These are phyloP conservation scores for Populus tremula DNA, from an alignment of 345 rosid species.

Conservation along the genomic window DNA sequence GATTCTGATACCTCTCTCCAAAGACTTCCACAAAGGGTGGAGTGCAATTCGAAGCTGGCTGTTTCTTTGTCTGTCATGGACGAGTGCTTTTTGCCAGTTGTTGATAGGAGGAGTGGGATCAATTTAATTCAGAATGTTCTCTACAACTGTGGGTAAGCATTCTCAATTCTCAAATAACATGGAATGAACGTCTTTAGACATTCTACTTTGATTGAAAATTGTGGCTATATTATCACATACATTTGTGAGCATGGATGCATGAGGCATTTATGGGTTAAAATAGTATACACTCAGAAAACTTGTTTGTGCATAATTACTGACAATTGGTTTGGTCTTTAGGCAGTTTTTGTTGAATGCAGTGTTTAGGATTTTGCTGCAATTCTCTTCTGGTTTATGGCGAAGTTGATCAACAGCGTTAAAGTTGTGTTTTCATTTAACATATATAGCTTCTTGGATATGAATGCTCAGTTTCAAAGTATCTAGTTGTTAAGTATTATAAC, in stretches of 20 bases:
- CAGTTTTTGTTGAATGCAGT: neutral
- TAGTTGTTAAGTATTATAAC: neutral
- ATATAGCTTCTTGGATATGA: neutral
- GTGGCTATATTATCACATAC: neutral
- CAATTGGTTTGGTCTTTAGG: neutral
- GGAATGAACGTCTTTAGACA: neutral
- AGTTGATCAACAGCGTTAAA: neutral
- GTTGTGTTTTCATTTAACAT: neutral
- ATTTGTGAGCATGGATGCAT: neutral
- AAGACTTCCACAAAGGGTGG: conserved; percentile 30
- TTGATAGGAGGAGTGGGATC: conserved; percentile 36
- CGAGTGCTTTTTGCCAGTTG: conserved; percentile 35
- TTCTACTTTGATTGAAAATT: neutral
- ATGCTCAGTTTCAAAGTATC: neutral
- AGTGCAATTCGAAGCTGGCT: conserved; percentile 34
- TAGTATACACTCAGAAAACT: neutral
- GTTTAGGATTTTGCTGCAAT: neutral
- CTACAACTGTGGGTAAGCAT: conserved; percentile 25
- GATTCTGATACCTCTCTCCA: conserved; percentile 12
- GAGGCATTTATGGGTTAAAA: neutral
- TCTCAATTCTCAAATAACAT: neutral
- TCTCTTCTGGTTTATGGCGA: neutral
- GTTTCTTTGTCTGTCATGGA: conserved; percentile 37
- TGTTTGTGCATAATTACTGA: neutral
- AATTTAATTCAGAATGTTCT: conserved; percentile 25